Base-by-base conservation (phyloP, 139 green algal species). In the Pycnococcus provasolii region DNA sequence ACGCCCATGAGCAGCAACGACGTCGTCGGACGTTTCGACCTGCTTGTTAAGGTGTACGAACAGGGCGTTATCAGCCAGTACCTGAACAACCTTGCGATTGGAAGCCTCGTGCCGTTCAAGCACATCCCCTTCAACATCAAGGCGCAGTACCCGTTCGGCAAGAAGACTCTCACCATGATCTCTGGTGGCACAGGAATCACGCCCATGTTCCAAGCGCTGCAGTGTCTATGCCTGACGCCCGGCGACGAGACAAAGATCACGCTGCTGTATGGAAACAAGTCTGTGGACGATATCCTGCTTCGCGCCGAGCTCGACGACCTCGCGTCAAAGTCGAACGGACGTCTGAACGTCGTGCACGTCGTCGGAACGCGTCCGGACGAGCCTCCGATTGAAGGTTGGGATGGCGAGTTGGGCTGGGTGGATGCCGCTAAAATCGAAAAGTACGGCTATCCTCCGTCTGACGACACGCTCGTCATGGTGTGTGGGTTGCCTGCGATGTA, bases 41-140 rank as follows among this genome's bases (percentile, higher is more conserved):
- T 69, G 62, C 15, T 69, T 6, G 48, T 69, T 45, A 69, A 69
- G 62, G 62, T 69, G 15, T 69, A 69, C 37, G 62, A 69, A 45
- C 50, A 69, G 15, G 62, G 62, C 62, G 43, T 66, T 11, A 42
- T 69, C 43, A 58, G 42, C 42, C 50, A 69, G 62, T 60, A 66
- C 42, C 42, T 58, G 26, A 46, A 60, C 9, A 26, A 66, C 62
- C 46, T 69, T 37, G 42, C 60, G 62, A 66, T 44, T 11, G 62
- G 62, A 8, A 45, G 26, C 42, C 6, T 8, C 6, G n/a, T 69
- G 62, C 37, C 26, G 47, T 61, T 69, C 48, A 69, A 69, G 48
- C 43, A 60, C 7, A 60, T 60, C 44, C 39, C 48, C 46, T 60
- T 69, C 62, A 69, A 69, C 57, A 45, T 9, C 57, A 62, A 62